Percentiles rank a stretch among this genome's conserved stretches.
These are phyloP conservation scores for Metschnikowia sp. DNA, from an alignment of 805 yeast genomes.

Conservation along the genomic window DNA sequence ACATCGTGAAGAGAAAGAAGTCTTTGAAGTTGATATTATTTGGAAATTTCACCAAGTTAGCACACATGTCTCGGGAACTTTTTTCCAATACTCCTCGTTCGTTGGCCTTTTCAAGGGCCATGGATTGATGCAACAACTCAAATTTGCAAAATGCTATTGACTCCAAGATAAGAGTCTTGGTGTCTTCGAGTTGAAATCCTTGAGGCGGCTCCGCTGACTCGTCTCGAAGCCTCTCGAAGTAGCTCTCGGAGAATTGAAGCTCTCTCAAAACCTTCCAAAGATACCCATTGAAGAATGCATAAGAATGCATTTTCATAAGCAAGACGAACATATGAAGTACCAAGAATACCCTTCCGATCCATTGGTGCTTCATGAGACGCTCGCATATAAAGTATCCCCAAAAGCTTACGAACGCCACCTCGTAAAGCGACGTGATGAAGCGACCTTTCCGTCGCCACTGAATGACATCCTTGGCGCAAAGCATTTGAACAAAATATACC, in stretches of 20 bases:
- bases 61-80: conserved; percentile 9
- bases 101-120: conserved; percentile 14
- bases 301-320: conserved; percentile 94
- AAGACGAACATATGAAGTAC: conserved; percentile 81
- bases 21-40: conserved; percentile 59
- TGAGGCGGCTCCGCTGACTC: conserved; percentile 30
- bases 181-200: conserved; percentile 25
- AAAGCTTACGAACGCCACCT: conserved; percentile 48
- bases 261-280: conserved; percentile 65
- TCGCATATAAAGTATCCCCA: conserved; percentile 57
- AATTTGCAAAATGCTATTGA: conserved; percentile 66
- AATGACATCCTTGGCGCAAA: conserved; percentile 43
- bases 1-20: conserved; percentile 79
- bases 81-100: conserved; percentile 13
- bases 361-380: conserved; percentile 53
- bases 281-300: conserved; percentile 88
- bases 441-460: conserved; percentile 68
- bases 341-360: conserved; percentile 88
- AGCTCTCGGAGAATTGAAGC: conserved; percentile 45
- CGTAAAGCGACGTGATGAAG: conserved; percentile 54
- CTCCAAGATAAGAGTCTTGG: conserved; percentile 24
- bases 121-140: conserved; percentile 63
- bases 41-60: conserved; percentile 55
- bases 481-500: conserved; percentile 55
- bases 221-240: conserved; percentile 22